Evolutionary conservation across 208 protist species (phyloP), one percentile per base, ranked within the genome.

Genomic region (Trypanosoma vivax): DNA sequence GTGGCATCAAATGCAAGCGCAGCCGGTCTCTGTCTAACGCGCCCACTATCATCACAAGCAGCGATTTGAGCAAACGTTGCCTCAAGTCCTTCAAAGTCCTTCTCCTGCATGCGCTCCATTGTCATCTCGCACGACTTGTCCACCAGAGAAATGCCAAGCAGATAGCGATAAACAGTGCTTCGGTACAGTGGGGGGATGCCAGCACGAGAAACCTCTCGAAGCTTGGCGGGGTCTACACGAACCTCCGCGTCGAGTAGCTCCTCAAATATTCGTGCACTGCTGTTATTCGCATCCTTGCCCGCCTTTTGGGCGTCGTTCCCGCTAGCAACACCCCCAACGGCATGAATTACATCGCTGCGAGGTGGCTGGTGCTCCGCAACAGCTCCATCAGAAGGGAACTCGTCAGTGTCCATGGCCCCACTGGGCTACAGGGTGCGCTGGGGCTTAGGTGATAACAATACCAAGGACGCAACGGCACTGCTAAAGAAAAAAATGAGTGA

Each of bases 91-190:
- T 79, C 61, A 55, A 90, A 89, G 57, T 88, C 81, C 51, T 88
- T 83, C 57, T 93, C 85, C 59, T 86, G 85, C 62, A 66, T 47
- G 14, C 76, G 66, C 51, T 93, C 85, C 62, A 89, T 61, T 50
- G 78, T 82, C 85, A 93, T 88, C 62, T 93, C 81, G 34, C 69
- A 70, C 13, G 82, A 90, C 56, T 88, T 88, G 51, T 93, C 81
- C 14, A 69, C 71, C 25, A 76, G 75, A 19, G 82, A 65, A 28
- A 91, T 66, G 23, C 80, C 80, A 27, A 94, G 71, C 0, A 94
- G 71, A 55, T 94, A 88, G 50, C 80, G 74, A 61, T 94, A 94
- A 37, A 91, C 87, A 4, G 76, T 65, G 45, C 70, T 73, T 45
- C 87, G 79, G 55, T 86, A 80, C 2, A 51, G 53, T 0, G 70